A percentile compares a stretch with the other conserved stretches of the same genome.
Conservation (phyloP, 2,329 filamentous ascomycete genomes). For the Monosporascus ibericus region DNA sequence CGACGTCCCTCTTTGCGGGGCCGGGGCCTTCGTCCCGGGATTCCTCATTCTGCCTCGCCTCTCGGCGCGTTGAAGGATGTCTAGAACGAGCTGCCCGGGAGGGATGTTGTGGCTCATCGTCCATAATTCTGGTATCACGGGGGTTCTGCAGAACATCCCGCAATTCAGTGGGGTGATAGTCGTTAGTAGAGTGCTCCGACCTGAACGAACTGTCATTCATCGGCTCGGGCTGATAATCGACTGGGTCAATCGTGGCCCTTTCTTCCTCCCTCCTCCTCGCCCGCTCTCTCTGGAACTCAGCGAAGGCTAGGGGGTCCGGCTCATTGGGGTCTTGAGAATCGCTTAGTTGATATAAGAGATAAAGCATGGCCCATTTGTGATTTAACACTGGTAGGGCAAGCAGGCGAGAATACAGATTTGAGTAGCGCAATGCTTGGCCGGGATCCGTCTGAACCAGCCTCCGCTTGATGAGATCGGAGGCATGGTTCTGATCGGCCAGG, state of each 20-base stretch:
- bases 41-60: slow-evolving; percentile 23
- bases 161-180: slow-evolving; percentile 22
- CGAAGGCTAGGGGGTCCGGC: slow-evolving; percentile 29
- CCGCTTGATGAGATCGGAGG: slow-evolving; percentile 85
- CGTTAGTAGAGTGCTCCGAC: slow-evolving; percentile 9
- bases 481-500: slow-evolving; percentile 77
- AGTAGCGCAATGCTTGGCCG: slow-evolving; percentile 75
- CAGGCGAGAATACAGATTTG: slow-evolving; percentile 83
- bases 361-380: slow-evolving; percentile 95
- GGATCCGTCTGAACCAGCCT: slow-evolving; percentile 74
- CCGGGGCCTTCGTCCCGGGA: slow-evolving; percentile 11
- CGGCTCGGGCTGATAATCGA: slow-evolving; percentile 7
- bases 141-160: slow-evolving; percentile 23
- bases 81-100: slow-evolving; percentile 1
- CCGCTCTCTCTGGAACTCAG: slow-evolving; percentile 25
- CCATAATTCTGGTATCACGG: slow-evolving; percentile 15
- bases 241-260: not conserved
- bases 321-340: slow-evolving; percentile 56
- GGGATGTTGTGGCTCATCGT: slow-evolving; percentile 12
- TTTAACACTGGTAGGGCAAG: slow-evolving; percentile 86
- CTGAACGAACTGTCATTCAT: slow-evolving; percentile 8
- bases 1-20: slow-evolving; percentile 40
- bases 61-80: slow-evolving; percentile 12
- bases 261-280: slow-evolving; percentile 9
- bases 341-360: slow-evolving; percentile 78